phyloP scores from a whole-genome alignment of 2,329 filamentous ascomycete genomes.

The Macrophomina pseudophaseolina region DNA sequence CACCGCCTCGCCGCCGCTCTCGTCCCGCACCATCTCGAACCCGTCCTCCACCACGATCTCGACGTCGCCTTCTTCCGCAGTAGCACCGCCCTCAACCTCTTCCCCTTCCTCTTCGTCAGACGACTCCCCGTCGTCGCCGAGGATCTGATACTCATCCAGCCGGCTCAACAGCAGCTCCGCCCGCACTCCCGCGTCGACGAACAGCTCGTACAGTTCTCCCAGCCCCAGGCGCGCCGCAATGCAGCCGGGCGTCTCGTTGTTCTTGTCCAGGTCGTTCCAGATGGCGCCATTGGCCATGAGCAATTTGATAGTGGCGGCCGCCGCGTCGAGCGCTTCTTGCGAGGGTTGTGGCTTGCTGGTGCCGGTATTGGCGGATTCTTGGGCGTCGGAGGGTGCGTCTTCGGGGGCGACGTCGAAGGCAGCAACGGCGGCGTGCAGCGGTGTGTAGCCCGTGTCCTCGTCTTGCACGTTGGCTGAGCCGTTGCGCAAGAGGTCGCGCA shows the following conservation, averaged over 20 bases:
- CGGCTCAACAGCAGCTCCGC: constrained; percentile 86
- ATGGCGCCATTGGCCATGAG: constrained; percentile 89
- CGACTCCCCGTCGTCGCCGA: constrained; percentile 63
- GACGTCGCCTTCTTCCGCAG: constrained; percentile 36
- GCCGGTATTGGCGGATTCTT: constrained; percentile 21
- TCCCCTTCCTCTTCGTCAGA: constrained; percentile 47
- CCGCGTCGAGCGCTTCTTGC: constrained; percentile 55
- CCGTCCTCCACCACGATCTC: constrained; percentile 56
- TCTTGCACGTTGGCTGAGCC: constrained; percentile 78
- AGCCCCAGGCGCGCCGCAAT: constrained; percentile 74
- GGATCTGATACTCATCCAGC: constrained; percentile 78
- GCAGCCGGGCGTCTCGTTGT: constrained; percentile 90
- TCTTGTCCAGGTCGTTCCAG: constrained; percentile 92
- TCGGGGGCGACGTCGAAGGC: constrained; percentile 52
- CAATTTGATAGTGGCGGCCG: constrained; percentile 71
- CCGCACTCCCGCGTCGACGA: constrained; percentile 87
- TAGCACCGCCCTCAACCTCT: constrained; percentile 27
- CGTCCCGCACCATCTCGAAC: constrained; percentile 46
- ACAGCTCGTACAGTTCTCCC: constrained; percentile 74
- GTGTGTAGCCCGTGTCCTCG: constrained; percentile 81
- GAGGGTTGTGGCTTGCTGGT: constrained; percentile 40
- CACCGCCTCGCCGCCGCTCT: constrained; percentile 27
- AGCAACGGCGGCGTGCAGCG: constrained; percentile 89
- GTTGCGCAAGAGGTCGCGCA: constrained; percentile 71
- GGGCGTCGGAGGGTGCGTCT: constrained; percentile 28